phyloP scores from a whole-genome alignment of 2,329 filamentous ascomycete species.

The Paraconiothyrium sp. region DNA sequence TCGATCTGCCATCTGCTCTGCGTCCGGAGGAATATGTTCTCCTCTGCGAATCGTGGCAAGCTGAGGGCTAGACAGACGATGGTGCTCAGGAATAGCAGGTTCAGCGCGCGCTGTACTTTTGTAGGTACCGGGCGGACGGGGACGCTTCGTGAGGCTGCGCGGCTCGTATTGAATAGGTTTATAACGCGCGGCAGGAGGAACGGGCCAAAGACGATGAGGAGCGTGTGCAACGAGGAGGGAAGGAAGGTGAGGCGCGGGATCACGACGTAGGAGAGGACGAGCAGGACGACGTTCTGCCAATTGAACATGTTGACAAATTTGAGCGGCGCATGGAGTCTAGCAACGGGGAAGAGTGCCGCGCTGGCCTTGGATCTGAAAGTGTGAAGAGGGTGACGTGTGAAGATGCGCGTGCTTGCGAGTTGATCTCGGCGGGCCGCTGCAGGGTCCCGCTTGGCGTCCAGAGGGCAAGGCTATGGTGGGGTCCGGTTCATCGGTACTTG shows the following conservation, averaged over 20 bases:
- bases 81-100: conserved; percentile 66
- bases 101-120: conserved; percentile 65
- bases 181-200: conserved; percentile 74
- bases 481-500: no score
- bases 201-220: conserved; percentile 70
- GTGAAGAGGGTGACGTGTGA: conserved; percentile 13
- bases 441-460: conserved; percentile 5
- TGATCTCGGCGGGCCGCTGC: background rate
- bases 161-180: conserved; percentile 68
- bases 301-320: conserved; percentile 38
- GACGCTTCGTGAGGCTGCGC: conserved; percentile 52
- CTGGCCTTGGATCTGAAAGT: background rate
- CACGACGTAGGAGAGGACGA: conserved; percentile 46
- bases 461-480: no score
- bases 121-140: conserved; percentile 66
- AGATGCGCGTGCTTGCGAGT: background rate
- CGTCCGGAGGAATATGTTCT: conserved; percentile 83
- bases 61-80: conserved; percentile 67
- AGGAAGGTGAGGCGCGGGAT: conserved; percentile 51
- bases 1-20: conserved; percentile 84
- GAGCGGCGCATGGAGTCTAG: background rate
- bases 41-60: conserved; percentile 73
- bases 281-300: conserved; percentile 41
- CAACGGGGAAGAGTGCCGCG: background rate
- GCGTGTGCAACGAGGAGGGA: conserved; percentile 41